Conservation (phyloP, 306 rosid genomes). For the Glycine soja region DNA sequence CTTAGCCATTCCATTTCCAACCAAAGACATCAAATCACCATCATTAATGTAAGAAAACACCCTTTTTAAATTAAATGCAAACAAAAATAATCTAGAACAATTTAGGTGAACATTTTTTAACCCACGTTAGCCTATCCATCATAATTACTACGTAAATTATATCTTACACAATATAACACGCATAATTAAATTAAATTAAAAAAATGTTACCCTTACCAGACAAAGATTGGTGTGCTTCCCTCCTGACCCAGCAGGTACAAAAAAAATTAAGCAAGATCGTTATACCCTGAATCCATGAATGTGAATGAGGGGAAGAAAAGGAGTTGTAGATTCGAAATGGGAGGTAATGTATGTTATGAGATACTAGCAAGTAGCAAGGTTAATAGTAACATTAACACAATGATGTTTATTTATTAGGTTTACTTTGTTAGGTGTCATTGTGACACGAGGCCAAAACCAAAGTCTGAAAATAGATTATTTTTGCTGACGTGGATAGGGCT, state of each 20-base stretch:
- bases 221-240: slow-evolving; percentile 42
- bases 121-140: neutral
- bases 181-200: neutral
- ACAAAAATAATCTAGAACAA: neutral
- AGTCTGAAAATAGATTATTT: slow-evolving; percentile 10
- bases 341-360: neutral
- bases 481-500: slow-evolving; percentile 37
- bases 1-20: slow-evolving; percentile 37
- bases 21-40: slow-evolving; percentile 10
- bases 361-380: neutral
- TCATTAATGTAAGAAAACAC: slow-evolving; percentile 17
- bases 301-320: slow-evolving; percentile 8
- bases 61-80: neutral
- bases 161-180: neutral
- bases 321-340: slow-evolving; percentile 15
- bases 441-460: slow-evolving; percentile 42
- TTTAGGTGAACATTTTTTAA: neutral
- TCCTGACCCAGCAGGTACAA: neutral
- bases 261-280: slow-evolving; percentile 47
- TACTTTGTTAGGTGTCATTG: slow-evolving; percentile 25
- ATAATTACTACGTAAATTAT: neutral
- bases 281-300: slow-evolving; percentile 44
- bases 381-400: neutral
- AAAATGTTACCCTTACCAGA: slow-evolving; percentile 10
- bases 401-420: slow-evolving; percentile 18